phyloP scores from a whole-genome alignment of 2,329 filamentous ascomycete genomes.

The Colletotrichum gloeosporioides region DNA sequence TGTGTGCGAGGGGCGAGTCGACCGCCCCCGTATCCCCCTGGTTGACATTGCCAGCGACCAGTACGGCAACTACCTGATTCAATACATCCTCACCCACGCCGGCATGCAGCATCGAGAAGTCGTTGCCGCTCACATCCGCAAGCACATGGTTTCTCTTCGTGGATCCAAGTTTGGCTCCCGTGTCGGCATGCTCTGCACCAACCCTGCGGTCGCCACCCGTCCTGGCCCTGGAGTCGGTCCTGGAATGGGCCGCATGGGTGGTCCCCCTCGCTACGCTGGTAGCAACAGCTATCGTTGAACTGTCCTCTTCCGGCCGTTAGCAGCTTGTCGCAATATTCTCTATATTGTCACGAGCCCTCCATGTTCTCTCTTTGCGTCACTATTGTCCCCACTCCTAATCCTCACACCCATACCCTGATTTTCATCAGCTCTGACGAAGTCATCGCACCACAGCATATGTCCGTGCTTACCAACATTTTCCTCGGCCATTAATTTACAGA shows the following conservation, averaged over 20 bases:
- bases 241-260: constrained; percentile 64
- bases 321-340: constrained; percentile 5
- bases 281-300: constrained; percentile 62
- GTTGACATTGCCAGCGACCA: constrained; percentile 99
- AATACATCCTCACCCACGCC: constrained; percentile 93
- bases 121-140: constrained; percentile 92
- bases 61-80: constrained; percentile 97
- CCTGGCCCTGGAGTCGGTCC: constrained; percentile 83
- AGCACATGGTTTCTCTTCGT: constrained; percentile 98
- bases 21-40: constrained; percentile 92
- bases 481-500: constrained; percentile 57
- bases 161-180: constrained; percentile 98
- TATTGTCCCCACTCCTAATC: constrained; percentile 1
- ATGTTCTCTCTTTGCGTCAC: constrained; percentile 12
- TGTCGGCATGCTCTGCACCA: constrained; percentile 98
- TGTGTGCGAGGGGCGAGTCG: constrained; percentile 88
- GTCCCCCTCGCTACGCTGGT: constrained; percentile 53
- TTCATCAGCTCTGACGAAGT: constrained; percentile 33
- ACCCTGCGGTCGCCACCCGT: constrained; percentile 86
- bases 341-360: constrained; percentile 32
- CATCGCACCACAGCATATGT: constrained; percentile 47
- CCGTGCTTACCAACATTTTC: constrained; percentile 52
- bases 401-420: constrained; percentile 26
- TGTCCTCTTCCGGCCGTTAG: background rate
- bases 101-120: constrained; percentile 88